Evolutionary conservation across 1,284 basidiomycete species (phyloP), one percentile per base, ranked within the genome.

Genomic region (Moesziomyces antarcticus): DNA sequence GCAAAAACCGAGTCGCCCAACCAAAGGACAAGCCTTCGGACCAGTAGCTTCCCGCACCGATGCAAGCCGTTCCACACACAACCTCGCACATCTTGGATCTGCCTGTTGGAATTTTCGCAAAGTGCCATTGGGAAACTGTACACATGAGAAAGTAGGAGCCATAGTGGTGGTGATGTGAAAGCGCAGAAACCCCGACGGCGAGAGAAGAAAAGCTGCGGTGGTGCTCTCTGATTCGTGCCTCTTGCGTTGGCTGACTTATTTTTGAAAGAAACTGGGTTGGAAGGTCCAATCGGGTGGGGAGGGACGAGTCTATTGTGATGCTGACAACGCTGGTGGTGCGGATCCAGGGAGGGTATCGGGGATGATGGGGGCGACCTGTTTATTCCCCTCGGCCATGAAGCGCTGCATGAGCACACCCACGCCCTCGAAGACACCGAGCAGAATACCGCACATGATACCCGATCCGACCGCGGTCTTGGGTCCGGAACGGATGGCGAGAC

Each of bases 361-460:
- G 30, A 73, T 65, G 49, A 73, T 69, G 2, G 81, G 81, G 0
- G 81, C 81, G 8, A 81, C 72, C 58, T 78, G 81, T 54, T 80
- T 82, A 82, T 91, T 90, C 67, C 89, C 89, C 82, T 93, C 92
- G 73, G 91, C 92, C 85, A 94, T 92, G 73, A 93, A 89, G 63
- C 93, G 88, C 56, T 90, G 90, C 67, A 96, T 86, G 20, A 97
- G 86, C 6, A 95, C 93, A 77, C 94, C 94, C 9, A 96, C 93
- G 82, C 96, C 95, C 45, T 83, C 80, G 44, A 84, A 97, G 25
- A 97, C 95, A 78, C 96, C 96, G 20, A 99, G 89, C 22, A 99
- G 87, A 74, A 99, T 95, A 85, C 94, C 97, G 84, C 96, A 98
- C 50, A 94, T 94, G 59, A 99, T 89, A 10, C 96, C 96, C 22